phyloP scores from a whole-genome alignment of 257 asterid species.

The Verbena officinalis region DNA sequence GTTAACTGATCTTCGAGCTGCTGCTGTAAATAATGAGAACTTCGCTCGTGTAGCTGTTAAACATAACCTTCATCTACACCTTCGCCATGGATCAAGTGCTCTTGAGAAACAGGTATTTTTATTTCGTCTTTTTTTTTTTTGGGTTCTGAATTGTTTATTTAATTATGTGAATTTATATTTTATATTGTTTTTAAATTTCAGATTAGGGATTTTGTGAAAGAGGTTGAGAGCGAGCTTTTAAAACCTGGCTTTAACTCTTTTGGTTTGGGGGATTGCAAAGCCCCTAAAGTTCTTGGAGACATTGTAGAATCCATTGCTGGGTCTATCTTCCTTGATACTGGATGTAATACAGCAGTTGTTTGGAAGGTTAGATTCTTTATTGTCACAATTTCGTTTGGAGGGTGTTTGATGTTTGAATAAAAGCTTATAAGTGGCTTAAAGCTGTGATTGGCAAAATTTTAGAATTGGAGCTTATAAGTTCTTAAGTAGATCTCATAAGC shows the following conservation, averaged over 20 bases:
- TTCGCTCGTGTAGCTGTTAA: constrained; percentile 97
- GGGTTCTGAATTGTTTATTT: constrained; percentile 5
- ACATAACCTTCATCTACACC: constrained; percentile 86
- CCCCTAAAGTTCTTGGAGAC: constrained; percentile 99
- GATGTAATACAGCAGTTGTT: constrained; percentile 76
- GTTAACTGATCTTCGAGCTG: constrained; percentile 95
- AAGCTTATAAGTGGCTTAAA: background rate
- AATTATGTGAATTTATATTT: background rate
- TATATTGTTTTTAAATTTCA: constrained; percentile 34
- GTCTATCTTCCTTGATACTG: constrained; percentile 91
- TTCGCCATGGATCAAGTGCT: constrained; percentile 96
- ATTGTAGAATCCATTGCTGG: constrained; percentile 98
- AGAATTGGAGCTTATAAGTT: background rate
- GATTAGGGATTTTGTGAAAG: constrained; percentile 93
- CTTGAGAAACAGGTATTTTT: constrained; percentile 88
- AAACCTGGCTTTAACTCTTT: constrained; percentile 93
- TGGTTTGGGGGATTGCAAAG: constrained; percentile 98
- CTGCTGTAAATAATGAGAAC: constrained; percentile 97
- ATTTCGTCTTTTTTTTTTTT: too few species aligned
- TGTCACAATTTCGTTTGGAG: constrained; percentile 15
- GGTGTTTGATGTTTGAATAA: background rate
- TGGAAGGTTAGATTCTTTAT: constrained; percentile 75
- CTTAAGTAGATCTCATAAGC: background rate
- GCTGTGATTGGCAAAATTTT: background rate
- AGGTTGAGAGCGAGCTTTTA: constrained; percentile 69